Evolutionary conservation across 176 grass and related monocot species (phyloP), one percentile per base, ranked within the genome.

Genomic region (Panicum miliaceum): DNA sequence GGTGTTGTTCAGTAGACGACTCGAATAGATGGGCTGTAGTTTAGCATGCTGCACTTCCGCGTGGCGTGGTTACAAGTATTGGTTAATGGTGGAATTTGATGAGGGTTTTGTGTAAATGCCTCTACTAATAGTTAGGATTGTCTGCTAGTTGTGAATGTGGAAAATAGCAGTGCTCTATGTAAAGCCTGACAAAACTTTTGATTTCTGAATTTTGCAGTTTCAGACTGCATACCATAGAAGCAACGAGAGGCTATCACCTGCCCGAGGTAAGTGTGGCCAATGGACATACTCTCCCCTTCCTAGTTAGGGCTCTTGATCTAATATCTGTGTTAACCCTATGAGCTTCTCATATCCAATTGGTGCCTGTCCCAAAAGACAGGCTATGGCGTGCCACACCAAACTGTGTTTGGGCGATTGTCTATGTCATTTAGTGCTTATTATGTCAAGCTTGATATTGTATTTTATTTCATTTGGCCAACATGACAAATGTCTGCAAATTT

Each of bases 141-240:
- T 34, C 75, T 71, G 4, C 9, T 64, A 16, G 4, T n/a, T 77
- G 20, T 43, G 36, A 36, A 57, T 71, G 20, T 64, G 23, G 69
- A 46, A 80, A 64, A 75, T 81, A 36, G 9, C 5, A 87, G 18
- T 64, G 18, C 9, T 46, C 2, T 15, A 7, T 37, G 20, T 50
- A 27, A 18, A 73, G 20, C 73, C 58, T 78, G 64, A 86, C 14
- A 29, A 23, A 23, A 47, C 43, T 40, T 72, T 37, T 72, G 51
- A 23, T 77, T 77, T 89, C 48, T 87, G 86, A 88, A 92, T 84
- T 80, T 26, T 90, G 66, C 81, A 87, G 82, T 73, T 91, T 79
- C 66, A 18, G 47, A 22, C 20, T 1, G 62, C 57, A 50, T 76
- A 79, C 26, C 85, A 68, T 80, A 73, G 51, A 84, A 88, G 38